phyloP scores from a whole-genome alignment of 108 stramenopile genomes.

The Phaeodactylum tricornutum region DNA sequence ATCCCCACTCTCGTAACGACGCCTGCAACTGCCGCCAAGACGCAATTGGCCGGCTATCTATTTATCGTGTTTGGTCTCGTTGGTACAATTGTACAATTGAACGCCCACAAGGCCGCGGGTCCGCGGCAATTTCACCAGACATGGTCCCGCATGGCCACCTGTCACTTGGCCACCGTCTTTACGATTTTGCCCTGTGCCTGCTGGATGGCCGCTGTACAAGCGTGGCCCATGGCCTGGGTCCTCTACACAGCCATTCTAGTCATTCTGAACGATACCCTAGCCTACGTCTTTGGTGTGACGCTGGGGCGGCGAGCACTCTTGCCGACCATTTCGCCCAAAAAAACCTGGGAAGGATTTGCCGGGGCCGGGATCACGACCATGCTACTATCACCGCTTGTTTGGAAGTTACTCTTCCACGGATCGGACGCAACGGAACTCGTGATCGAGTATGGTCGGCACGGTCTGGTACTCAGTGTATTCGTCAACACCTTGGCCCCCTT shows the following conservation, averaged over 20 bases:
- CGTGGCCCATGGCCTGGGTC: constrained; percentile 97
- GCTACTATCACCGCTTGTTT: constrained; percentile 79
- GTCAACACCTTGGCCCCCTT: constrained; percentile 95
- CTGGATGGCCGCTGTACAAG: constrained; percentile 87
- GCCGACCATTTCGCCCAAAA: constrained; percentile 84
- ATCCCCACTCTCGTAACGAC: too few species aligned
- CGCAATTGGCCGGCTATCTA: too few species aligned
- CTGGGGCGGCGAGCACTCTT: constrained; percentile 91
- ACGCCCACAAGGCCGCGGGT: constrained; percentile 90
- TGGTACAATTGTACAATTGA: constrained; percentile 79
- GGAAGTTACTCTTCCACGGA: constrained; percentile 68
- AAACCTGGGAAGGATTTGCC: constrained; percentile 97
- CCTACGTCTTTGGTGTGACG: constrained; percentile 89
- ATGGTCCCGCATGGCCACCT: constrained; percentile 90
- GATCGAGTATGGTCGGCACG: constrained; percentile 76
- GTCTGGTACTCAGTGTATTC: constrained; percentile 76
- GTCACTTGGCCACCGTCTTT: constrained; percentile 62
- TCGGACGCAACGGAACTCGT: too few species aligned
- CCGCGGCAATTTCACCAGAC: constrained; percentile 94
- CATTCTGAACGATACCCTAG: constrained; percentile 93
- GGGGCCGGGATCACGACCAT: constrained; percentile 89
- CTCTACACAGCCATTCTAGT: constrained; percentile 87
- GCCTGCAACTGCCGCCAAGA: too few species aligned
- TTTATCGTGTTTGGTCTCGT: too few species aligned
- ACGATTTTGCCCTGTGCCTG: constrained; percentile 76